Evolutionary conservation across 768 basidiomycete genomes (phyloP).

Genomic region (Mycena indigotica): DNA sequence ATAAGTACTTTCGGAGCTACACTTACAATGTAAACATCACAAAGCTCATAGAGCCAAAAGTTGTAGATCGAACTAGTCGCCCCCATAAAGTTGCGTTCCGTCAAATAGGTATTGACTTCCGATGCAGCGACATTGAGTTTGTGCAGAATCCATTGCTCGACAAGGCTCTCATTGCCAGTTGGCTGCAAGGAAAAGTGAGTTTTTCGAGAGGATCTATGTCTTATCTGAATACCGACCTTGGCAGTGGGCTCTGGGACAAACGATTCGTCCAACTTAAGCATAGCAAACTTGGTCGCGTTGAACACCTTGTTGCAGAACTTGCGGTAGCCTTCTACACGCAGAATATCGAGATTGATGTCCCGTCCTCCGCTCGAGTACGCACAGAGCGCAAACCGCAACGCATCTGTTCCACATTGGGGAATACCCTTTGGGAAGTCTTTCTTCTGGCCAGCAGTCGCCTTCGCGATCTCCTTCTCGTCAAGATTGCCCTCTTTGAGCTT

Average conservation of each 20-base stretch:
- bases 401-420: conserved; percentile 97
- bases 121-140: conserved; percentile 83
- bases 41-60: conserved; percentile 99
- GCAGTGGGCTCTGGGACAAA: conserved; percentile 75
- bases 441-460: conserved; percentile 95
- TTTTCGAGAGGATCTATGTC: conserved; percentile 14
- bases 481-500: conserved; percentile 91
- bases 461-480: conserved; percentile 88
- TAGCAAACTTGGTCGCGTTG: conserved; percentile 99
- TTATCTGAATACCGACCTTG: conserved; percentile 50
- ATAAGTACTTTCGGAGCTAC: not conserved
- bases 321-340: conserved; percentile 95
- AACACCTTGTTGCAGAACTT: conserved; percentile 99
- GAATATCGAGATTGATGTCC: conserved; percentile 95
- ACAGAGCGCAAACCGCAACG: conserved; percentile 91
- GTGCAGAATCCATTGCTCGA: conserved; percentile 94
- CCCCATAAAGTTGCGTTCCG: conserved; percentile 88
- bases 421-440: conserved; percentile 99
- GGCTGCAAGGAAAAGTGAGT: conserved; percentile 53
- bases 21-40: conserved; percentile 95
- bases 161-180: conserved; percentile 86
- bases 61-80: conserved; percentile 85
- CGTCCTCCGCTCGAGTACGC: conserved; percentile 93
- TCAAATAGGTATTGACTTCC: conserved; percentile 74
- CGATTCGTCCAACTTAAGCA: conserved; percentile 87